Percentiles rank a stretch among this genome's conserved stretches.
Conservation (phyloP, 2,329 filamentous ascomycete genomes). For the Cladosporium sp. region DNA sequence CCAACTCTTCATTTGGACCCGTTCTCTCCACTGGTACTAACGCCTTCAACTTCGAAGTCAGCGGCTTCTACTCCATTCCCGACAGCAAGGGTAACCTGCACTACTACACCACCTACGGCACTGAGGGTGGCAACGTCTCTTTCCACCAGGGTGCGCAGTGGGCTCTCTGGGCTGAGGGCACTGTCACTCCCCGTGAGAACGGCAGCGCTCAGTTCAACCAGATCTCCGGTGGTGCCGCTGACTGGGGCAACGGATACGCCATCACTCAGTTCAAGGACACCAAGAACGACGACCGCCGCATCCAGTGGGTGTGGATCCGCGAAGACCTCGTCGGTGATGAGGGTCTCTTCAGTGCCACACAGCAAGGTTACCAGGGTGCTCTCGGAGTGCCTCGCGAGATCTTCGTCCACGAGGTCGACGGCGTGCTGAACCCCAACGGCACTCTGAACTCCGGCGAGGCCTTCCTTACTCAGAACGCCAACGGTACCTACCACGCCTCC, state of each 20-base stretch:
- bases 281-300: conserved; percentile 49
- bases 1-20: conserved; percentile 44
- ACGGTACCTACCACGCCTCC: conserved; percentile 44
- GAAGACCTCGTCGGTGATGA: conserved; percentile 43
- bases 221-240: conserved; percentile 45
- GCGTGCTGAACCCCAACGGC: conserved; percentile 39
- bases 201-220: conserved; percentile 48
- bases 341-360: conserved; percentile 41
- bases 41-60: conserved; percentile 52
- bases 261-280: conserved; percentile 50
- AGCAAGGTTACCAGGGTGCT: conserved; percentile 48
- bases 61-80: conserved; percentile 48
- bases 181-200: conserved; percentile 43
- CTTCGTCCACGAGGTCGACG: conserved; percentile 46
- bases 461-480: conserved; percentile 30
- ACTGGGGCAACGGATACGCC: conserved; percentile 49
- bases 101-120: conserved; percentile 46
- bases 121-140: conserved; percentile 47
- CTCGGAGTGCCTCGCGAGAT: conserved; percentile 48
- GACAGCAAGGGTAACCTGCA: conserved; percentile 47
- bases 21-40: conserved; percentile 46
- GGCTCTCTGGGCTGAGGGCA: conserved; percentile 50
- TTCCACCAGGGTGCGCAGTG: conserved; percentile 44
- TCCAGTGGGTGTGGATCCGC: conserved; percentile 50
- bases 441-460: conserved; percentile 28